Base-by-base conservation (phyloP, 129 eudicot species). In the Rutidosis leptorrhynchoides region DNA sequence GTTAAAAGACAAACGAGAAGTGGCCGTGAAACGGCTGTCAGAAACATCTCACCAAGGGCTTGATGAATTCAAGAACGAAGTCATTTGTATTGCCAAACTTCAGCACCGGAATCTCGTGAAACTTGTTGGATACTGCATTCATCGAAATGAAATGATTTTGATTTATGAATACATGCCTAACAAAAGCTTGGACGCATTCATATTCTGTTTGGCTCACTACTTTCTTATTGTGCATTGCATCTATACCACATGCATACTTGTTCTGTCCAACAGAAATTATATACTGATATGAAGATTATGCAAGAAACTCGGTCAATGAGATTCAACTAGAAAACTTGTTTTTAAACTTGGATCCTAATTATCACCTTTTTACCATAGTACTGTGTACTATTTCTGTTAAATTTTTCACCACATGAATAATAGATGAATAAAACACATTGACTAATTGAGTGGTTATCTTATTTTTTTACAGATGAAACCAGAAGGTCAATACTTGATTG, bases 11-110 rank as follows among this genome's bases (percentile, higher is more conserved):
- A 78, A 74, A 40, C 76, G 45, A 43, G 62, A 62, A 16, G 52
- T 77, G 29, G 81, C 81, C 5, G 76, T 77, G 54, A 77, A 77
- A 62, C 70, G 76, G 30, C 76, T 69, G 26, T 63, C 81, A 69
- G 59, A 77, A 62, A 69, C 76, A 14, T 77, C 76, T 11, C 64
- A 42, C 7, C 64, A 59, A 59, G 64, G 64, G 2, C 45, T 59
- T 59, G 64, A 59, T 59, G 64, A 59, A 6, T 59, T 59, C 7
- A 59, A 59, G 24, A 59, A 59, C 17, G 64, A 59, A 59, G 43
- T 59, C 23, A 59, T 59, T 16, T 59, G 43, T 29, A 29, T 59
- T 59, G 64, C 64, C 24, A 59, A 59, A 59, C 45, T 59, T 29
- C 64, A 59, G 45, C 64, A 59, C 64, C 64, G 64, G 45, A 59